A percentile compares a stretch with the other conserved stretches of the same genome.
Conservation (phyloP, 1,139 yeast species). For the Pichia sp. region DNA sequence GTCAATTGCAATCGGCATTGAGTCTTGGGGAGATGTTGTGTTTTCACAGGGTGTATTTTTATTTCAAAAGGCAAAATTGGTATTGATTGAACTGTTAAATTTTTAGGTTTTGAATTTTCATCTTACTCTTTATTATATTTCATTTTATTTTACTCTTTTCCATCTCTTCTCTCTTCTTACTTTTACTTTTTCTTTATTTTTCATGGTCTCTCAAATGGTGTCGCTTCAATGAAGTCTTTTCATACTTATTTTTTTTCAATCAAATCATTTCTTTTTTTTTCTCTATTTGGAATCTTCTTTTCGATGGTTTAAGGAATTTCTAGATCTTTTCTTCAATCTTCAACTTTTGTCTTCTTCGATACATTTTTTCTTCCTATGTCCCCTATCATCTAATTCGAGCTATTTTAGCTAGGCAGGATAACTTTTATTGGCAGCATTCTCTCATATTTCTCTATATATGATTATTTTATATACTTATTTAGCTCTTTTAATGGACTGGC, state of each 20-base stretch:
- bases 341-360: neutral
- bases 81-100: conserved; percentile 6
- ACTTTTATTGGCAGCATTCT: neutral
- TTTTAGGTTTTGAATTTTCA: neutral
- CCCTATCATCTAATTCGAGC: neutral
- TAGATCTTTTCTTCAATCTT: neutral
- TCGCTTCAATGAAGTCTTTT: neutral
- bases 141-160: neutral
- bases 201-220: neutral
- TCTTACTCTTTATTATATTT: neutral
- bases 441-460: neutral
- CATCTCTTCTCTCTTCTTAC: neutral
- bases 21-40: conserved; percentile 3
- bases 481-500: neutral
- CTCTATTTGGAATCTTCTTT: neutral
- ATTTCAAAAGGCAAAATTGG: conserved; percentile 9
- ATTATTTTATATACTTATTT: neutral
- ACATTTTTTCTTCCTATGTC: neutral
- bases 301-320: neutral
- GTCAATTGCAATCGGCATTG: neutral
- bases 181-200: neutral
- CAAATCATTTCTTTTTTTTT: neutral
- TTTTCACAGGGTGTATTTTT: conserved; percentile 5
- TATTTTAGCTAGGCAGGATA: neutral
- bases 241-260: neutral